Conservation (phyloP, 192 early-diverging fungal species). For the Neocallimastix lanati region DNA sequence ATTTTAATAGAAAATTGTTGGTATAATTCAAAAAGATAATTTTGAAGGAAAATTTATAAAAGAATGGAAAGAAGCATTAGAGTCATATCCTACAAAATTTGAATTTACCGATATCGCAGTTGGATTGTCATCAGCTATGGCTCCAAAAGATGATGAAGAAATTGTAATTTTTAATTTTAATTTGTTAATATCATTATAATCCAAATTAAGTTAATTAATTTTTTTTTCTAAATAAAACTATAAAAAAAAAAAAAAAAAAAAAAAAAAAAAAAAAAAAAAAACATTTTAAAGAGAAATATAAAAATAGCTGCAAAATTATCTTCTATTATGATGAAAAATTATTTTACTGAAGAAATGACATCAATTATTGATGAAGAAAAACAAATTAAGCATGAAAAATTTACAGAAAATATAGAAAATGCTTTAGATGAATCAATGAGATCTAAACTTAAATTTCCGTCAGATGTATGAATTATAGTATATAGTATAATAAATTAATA, state of each 20-base stretch:
- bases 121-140: constrained; percentile 51
- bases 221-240: too few relatives aligned
- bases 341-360: constrained; percentile 71
- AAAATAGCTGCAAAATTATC: constrained; percentile 53
- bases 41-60: constrained; percentile 51
- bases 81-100: constrained; percentile 18
- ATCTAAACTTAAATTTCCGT: constrained; percentile 44
- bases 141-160: constrained; percentile 80
- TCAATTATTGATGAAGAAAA: constrained; percentile 73
- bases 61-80: constrained; percentile 45
- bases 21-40: constrained; percentile 61
- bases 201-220: too few relatives aligned
- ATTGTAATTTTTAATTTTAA: constrained; percentile 46
- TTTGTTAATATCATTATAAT: too few relatives aligned
- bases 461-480: too few relatives aligned
- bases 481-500: too few relatives aligned
- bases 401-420: constrained; percentile 55
- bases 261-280: too few relatives aligned
- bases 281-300: constrained; percentile 36
- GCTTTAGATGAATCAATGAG: constrained; percentile 38
- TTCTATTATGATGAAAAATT: constrained; percentile 61
- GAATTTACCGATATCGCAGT: constrained; percentile 52
- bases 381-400: constrained; percentile 61
- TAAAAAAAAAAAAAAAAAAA: too few relatives aligned
- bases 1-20: constrained; percentile 33